A percentile compares a stretch with the other conserved stretches of the same genome.
Evolutionary conservation across 176 grass and related monocot species (phyloP).

Genomic region (Thalia dealbata): DNA sequence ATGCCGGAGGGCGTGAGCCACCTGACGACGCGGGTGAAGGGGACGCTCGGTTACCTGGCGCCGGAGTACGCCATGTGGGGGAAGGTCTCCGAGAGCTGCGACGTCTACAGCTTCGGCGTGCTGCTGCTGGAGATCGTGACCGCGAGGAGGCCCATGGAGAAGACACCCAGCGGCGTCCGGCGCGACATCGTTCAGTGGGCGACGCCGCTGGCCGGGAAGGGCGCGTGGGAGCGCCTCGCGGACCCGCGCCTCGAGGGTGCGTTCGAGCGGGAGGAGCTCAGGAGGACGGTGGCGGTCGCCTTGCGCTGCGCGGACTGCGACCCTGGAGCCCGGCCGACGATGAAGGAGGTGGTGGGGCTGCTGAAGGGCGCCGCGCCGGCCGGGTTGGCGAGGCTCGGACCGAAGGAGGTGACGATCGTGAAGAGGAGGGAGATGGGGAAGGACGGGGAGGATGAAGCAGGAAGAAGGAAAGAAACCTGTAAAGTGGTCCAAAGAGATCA

Average conservation of each 20-base stretch:
- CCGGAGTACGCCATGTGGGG: constrained; percentile 81
- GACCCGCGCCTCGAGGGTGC: constrained; percentile 35
- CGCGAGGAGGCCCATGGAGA: constrained; percentile 47
- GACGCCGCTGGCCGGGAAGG: constrained; percentile 29
- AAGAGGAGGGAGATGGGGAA: background rate
- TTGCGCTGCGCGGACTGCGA: constrained; percentile 39
- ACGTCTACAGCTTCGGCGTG: constrained; percentile 73
- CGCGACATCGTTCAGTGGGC: constrained; percentile 68
- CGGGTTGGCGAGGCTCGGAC: too few species aligned
- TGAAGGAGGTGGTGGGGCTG: constrained; percentile 44
- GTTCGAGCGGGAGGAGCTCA: constrained; percentile 42
- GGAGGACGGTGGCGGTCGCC: constrained; percentile 28
- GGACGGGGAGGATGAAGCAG: background rate
- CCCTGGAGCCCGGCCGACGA: constrained; percentile 29
- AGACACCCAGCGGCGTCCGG: constrained; percentile 40
- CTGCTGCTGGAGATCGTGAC: constrained; percentile 53
- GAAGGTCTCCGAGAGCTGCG: constrained; percentile 67
- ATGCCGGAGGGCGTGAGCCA: constrained; percentile 63
- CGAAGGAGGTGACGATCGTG: constrained; percentile 31
- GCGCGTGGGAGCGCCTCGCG: constrained; percentile 43
- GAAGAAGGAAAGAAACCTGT: too few species aligned
- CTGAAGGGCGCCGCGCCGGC: constrained; percentile 33
- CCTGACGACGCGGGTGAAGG: constrained; percentile 72
- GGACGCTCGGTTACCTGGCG: constrained; percentile 62
- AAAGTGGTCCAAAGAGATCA: background rate